Evolutionary conservation across 208 protist genomes (phyloP), one percentile per base, ranked within the genome.

Genomic region (Vickermania spadyakhi): DNA sequence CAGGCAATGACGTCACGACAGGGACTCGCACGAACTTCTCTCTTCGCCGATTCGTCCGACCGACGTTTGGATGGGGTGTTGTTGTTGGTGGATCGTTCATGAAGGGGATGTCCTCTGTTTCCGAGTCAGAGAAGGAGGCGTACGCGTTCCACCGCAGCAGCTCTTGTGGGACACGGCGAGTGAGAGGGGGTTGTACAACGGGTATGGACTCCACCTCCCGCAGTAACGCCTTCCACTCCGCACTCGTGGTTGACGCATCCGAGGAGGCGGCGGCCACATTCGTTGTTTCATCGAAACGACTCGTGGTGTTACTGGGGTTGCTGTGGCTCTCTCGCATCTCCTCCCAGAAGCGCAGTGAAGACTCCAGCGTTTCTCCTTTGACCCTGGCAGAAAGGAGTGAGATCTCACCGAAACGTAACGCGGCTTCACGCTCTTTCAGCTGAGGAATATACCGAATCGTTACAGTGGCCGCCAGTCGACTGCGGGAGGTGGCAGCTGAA

Each of bases 361-460:
- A 77, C 31, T 70, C 29, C 54, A 93, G 56, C 7, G 86, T 90
- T 70, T 93, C 82, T 11, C 78, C 80, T 28, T 58, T 50, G n/a
- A 82, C 82, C 1, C 77, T 67, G 0, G 77, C 77, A 0, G 52
- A 1, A n/a, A 79, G 77, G 58, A 83, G 75, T 22, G 73, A 77
- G 26, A 51, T 41, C 28, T 56, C 57, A 31, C 79, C 41, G n/a
- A 58, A 58, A 30, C 59, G 62, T 45, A 55, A 67, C n/a, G 52
- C 71, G 45, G 49, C 64, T 0, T 62, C 77, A 21, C 73, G 30
- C 3, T 56, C 73, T 31, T 55, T 49, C 50, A 93, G 60, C 13
- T 57, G 52, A 26, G 51, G 52, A 7, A 66, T 60, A 28, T 75
- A 63, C 7, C 83, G 75, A 31, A 93, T 70, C 18, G 67, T 66